Base-by-base conservation (phyloP, 257 asterid genomes). In the Salvia splendens region DNA sequence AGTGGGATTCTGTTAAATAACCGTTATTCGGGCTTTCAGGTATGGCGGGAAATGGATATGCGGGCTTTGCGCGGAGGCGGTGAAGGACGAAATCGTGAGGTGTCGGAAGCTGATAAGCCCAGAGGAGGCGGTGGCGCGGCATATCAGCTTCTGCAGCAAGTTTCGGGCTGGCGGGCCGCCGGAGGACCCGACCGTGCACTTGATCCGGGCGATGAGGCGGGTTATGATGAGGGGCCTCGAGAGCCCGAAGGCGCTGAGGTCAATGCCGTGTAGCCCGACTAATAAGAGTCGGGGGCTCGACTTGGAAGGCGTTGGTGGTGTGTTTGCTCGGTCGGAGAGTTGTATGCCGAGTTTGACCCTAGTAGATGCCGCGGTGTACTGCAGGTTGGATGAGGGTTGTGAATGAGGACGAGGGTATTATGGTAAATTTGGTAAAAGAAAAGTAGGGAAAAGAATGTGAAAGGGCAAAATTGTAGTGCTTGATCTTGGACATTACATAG, bases 31-130 rank as follows among this genome's bases (percentile, higher is more conserved):
- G 43, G 11, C 9, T 61, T 24, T 56, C 70, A 82, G 95, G 24
- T 87, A 86, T 45, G 91, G 92, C 11, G 98, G 97, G 20, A 92
- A 92, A 73, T 93, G 98, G 98, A 82, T 93, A 10, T 93, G 97
- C 65, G 97, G 98, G 68, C 95, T 93, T 3, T 90, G 98, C 47
- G 89, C 90, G 3, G 97, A 93, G 76, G 98, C 98, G 4, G 92
- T 93, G 8, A 93, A 89, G 64, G 93, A 90, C 2, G 95, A 87
- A 72, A 79, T 77, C 50, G n/a, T 82, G 71, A 77, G 95, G 0
- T 81, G 87, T 17, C 81, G 68, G 16, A 83, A 82, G 79, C 77
- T 87, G 16, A 82, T 84, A 61, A 81, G 86, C 82, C 81, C 86
- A 42, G 91, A 87, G 5, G 95, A 87, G 61, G 95, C 95, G 2